phyloP scores from a whole-genome alignment of 352 stramenopile genomes.

The Globisporangium paddicum region DNA sequence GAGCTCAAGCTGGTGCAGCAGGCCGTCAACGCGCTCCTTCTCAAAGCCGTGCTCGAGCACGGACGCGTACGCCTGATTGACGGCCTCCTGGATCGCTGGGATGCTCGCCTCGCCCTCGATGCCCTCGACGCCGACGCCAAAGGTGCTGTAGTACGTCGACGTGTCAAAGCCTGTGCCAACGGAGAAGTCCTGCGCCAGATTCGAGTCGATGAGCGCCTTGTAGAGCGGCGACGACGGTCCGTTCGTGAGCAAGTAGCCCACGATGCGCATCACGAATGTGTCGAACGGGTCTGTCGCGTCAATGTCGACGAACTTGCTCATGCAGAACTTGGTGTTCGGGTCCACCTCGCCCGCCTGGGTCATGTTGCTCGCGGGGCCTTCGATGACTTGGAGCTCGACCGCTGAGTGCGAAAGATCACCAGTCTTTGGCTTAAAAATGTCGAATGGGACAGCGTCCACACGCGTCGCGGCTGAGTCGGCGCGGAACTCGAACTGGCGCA shows the following conservation, averaged over 20 bases:
- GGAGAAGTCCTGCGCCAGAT: constrained; percentile 72
- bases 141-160: constrained; percentile 71
- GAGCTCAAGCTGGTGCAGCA: constrained; percentile 80
- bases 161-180: constrained; percentile 78
- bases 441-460: constrained; percentile 42
- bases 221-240: constrained; percentile 77
- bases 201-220: constrained; percentile 75
- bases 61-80: constrained; percentile 41
- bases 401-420: neutral
- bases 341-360: constrained; percentile 30
- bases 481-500: constrained; percentile 62
- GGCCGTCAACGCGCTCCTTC: constrained; percentile 54
- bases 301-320: constrained; percentile 65
- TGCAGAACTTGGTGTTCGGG: constrained; percentile 78
- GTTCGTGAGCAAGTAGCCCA: constrained; percentile 76
- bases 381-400: constrained; percentile 31
- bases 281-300: constrained; percentile 65
- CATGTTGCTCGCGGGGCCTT: constrained; percentile 66
- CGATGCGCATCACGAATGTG: constrained; percentile 74
- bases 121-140: constrained; percentile 76
- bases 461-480: constrained; percentile 39
- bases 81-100: constrained; percentile 54
- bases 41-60: constrained; percentile 74
- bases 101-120: constrained; percentile 44
- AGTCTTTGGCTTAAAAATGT: constrained; percentile 23